Evolutionary conservation across 345 rosid species (phyloP).

Genomic region (Clausena lansium): DNA sequence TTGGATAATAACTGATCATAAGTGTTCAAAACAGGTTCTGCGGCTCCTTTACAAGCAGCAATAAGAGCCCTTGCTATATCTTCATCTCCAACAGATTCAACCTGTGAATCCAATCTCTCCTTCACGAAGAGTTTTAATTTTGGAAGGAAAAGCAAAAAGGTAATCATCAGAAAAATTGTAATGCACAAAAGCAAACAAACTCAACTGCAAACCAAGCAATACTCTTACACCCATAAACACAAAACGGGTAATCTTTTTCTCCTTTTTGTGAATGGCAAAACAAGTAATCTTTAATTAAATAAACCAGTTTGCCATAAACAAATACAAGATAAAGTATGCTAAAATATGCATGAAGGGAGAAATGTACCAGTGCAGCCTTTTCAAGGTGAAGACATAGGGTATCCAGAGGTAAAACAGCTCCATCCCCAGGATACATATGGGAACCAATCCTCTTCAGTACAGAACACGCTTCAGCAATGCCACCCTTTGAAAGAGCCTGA

Average conservation of each 20-base stretch:
- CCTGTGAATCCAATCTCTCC: slow-evolving; percentile 78
- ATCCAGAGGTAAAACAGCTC: slow-evolving; percentile 81
- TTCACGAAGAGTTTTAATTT: slow-evolving; percentile 20
- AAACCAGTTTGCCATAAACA: not conserved
- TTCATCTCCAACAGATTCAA: slow-evolving; percentile 82
- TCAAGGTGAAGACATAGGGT: slow-evolving; percentile 91
- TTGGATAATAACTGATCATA: slow-evolving; percentile 83
- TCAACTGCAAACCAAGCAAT: not conserved
- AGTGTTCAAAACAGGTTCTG: slow-evolving; percentile 81
- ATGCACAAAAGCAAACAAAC: not conserved
- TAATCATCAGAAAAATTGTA: not conserved
- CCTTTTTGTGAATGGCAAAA: too few species aligned
- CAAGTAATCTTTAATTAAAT: not conserved
- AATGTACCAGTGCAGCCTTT: slow-evolving; percentile 82
- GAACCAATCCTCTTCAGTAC: slow-evolving; percentile 90
- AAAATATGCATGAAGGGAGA: not conserved
- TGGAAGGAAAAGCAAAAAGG: not conserved
- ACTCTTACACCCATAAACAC: not conserved
- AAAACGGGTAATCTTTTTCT: not conserved
- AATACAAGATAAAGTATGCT: not conserved
- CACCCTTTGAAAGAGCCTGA: slow-evolving; percentile 87
- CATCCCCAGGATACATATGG: slow-evolving; percentile 87
- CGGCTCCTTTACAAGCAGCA: slow-evolving; percentile 91
- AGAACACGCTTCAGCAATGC: slow-evolving; percentile 94
- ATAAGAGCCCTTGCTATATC: slow-evolving; percentile 87